Base-by-base conservation (phyloP, 192 early-diverging fungal species). In the Umbelopsis sp. region DNA sequence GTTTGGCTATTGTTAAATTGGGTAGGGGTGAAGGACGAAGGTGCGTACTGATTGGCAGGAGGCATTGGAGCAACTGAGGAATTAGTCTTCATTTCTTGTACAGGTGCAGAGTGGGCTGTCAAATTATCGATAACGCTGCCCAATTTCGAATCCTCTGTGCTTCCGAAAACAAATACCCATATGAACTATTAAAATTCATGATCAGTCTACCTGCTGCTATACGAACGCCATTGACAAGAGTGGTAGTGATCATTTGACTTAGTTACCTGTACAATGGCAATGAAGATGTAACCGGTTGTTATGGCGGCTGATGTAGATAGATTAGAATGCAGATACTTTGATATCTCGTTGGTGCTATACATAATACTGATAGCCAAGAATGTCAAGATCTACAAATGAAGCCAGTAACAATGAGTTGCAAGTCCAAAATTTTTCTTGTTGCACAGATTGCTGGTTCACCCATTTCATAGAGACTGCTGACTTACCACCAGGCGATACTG, bases 1-100 rank as follows among this genome's bases (percentile, higher is more conserved):
- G 55, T 61, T 30, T 61, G 55, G 27, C 55, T 61, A 35, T 10
- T 33, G 33, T 61, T 61, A 18, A 15, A 16, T 53, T 50, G 46
- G 49, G 69, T 41, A 50, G 67, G 22, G 13, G 64, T 4, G 68
- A 68, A 30, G 80, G 58, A 46, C 67, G 67, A 50, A 81, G 71
- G 66, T 78, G 72, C 44, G 73, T 51, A 71, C 58, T 69, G 68
- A 2, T 61, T 61, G 30, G 55, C 30, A 13, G 27, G 80, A 21
- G 74, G 77, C 74, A 70, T 71, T 67, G 55, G 76, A 81, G 68
- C 78, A 82, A 11, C 79, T 74, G 49, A 81, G 74, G 10, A 69
- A 49, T 48, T 74, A 80, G 45, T 41, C 52, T 64, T 64, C 74
- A 74, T 53, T 77, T 41, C 37, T 41, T 41, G 47, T 55, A 27